Base-by-base conservation (phyloP, 2,329 filamentous ascomycete genomes). In the Cercospora sp. region DNA sequence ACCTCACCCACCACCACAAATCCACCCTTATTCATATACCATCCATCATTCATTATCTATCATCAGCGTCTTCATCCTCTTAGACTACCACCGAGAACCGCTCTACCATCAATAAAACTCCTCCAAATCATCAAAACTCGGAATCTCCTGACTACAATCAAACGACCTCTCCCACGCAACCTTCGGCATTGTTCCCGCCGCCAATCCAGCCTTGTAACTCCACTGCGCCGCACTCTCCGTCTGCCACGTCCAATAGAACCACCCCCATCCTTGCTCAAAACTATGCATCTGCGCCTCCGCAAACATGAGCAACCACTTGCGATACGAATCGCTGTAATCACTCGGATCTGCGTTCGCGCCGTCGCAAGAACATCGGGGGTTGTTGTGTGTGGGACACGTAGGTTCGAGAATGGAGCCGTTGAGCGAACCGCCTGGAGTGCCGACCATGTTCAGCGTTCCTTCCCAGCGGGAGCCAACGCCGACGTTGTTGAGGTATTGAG, bases 231-330 rank as follows among this genome's bases (percentile, higher is more conserved):
- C 89, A 72, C 81, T 85, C 83, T 98, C 94, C 31, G 94, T 97
- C 81, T 93, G 88, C 94, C 95, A 97, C 36, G 94, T 98, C 95
- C 95, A 99, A 82, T 99, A 99, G 82, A 97, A 97, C 95, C 95
- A 99, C 60, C 95, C 95, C 90, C 91, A 95, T 5, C 92, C 93
- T 71, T 90, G 89, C 80, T 98, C 94, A 77, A 98, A 99, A 68
- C 90, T 92, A 74, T 90, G 86, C 92, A 99, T 99, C 82, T 99
- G 95, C 64, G 94, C 95, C 80, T 97, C 90, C 5, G 95, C 95
- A 81, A 98, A 98, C 80, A 91, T 92, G 72, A 88, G 87, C 70
- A 99, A 83, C 80, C 94, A 98, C 73, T 89, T 82, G 82, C 95
- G 97, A 82, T 99, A 99, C 4, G 83, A 82, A 67, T 83, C 83